Base-by-base conservation (phyloP, 768 basidiomycete genomes). In the Artomyces pyxidatus region DNA sequence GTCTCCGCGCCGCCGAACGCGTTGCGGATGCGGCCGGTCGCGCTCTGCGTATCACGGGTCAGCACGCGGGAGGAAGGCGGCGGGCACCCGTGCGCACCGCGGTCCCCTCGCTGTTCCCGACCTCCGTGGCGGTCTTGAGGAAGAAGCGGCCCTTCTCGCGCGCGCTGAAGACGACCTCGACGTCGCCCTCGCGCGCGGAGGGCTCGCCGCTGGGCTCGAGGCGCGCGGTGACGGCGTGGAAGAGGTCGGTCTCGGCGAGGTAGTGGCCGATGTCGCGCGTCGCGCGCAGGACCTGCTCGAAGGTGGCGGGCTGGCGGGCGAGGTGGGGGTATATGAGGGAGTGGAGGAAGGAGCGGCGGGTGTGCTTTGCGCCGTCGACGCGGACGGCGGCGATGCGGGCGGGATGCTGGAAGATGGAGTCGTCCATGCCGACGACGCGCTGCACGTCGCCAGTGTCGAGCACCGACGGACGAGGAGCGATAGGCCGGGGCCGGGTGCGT, bases 61-160 rank as follows among this genome's bases (percentile, higher is more conserved):
- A 21, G 11, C 14, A 5, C 26, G 71, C 51, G 4, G n/a, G 14
- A 42, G 32, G 38, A 42, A 42, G 42, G 43, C 23, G 51, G 19
- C 8, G 45, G 26, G 21, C 0, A 45, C 6, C 25, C 16, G 16
- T 22, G 76, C 89, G 61, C 61, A 92, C 93, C n/a, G 91, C 92
- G 48, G 71, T 92, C 10, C 89, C 95, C 64, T 97, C 96, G 43
- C 83, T 85, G 51, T 95, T 92, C 3, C 96, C 95, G 6, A 97
- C 71, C 60, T 97, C 93, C 3, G 94, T 97, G 4, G 88, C 76
- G 3, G 83, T 88, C 54, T 86, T 88, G 6, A 94, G 58, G 57
- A 75, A 90, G 56, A 83, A 79, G 30, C 88, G 71, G 5, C 88
- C 80, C 48, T 77, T 78, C 64, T 97, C 94, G 35, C 76, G 71